phyloP scores from a whole-genome alignment of 2,329 filamentous ascomycete species.

The Thelonectria rubi region DNA sequence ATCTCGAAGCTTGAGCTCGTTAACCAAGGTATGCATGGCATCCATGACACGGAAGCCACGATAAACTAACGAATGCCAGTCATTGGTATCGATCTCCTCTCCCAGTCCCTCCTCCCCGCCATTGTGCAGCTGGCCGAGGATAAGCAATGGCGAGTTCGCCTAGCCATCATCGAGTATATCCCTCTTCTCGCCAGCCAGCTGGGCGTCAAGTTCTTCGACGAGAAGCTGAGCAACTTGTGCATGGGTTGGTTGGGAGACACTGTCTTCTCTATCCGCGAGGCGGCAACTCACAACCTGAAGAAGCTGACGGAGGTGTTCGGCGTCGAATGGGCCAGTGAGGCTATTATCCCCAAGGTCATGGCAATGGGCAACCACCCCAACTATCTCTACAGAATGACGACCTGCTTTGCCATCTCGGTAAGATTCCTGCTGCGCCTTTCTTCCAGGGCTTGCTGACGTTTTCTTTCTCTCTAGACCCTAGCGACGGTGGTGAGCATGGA shows the following conservation, averaged over 20 bases:
- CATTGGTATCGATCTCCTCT: conserved; percentile 96
- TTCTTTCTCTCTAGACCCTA: conserved; percentile 73
- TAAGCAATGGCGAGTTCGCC: conserved; percentile 97
- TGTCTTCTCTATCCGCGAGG: conserved; percentile 97
- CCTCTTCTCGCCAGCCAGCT: conserved; percentile 94
- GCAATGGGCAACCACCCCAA: conserved; percentile 98
- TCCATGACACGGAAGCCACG: conserved; percentile 10
- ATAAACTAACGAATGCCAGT: conserved; percentile 63
- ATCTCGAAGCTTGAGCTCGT: conserved; percentile 99
- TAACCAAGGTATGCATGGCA: conserved; percentile 76
- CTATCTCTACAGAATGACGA: conserved; percentile 99
- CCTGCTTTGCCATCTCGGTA: conserved; percentile 98
- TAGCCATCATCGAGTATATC: conserved; percentile 99
- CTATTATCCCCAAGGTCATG: conserved; percentile 98
- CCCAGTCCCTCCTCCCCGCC: conserved; percentile 93
- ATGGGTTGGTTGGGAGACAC: conserved; percentile 99
- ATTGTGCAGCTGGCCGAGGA: conserved; percentile 98
- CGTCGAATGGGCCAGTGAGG: conserved; percentile 95
- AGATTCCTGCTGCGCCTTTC: conserved; percentile 51
- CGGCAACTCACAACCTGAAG: conserved; percentile 96
- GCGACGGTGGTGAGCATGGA: conserved; percentile 91
- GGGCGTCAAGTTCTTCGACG: conserved; percentile 97
- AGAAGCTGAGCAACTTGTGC: conserved; percentile 93
- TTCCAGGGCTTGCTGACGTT: conserved; percentile 34
- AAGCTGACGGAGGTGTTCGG: conserved; percentile 99